A percentile compares a stretch with the other conserved stretches of the same genome.
Evolutionary conservation across 441 rosid genomes (phyloP).

Genomic region (Adansonia madagascariensis): DNA sequence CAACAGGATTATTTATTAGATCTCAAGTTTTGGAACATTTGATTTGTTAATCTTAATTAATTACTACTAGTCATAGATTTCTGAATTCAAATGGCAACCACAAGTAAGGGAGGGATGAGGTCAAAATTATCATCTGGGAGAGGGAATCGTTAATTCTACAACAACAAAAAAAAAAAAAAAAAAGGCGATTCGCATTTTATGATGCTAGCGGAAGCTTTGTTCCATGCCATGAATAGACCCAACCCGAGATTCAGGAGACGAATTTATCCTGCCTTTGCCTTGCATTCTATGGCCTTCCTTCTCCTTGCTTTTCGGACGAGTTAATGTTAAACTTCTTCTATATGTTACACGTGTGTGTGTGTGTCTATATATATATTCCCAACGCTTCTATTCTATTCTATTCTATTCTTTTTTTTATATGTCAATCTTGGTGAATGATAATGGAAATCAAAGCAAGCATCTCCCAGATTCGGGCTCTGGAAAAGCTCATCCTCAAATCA

Average conservation of each 20-base stretch:
- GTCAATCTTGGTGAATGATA: neutral
- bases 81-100: neutral
- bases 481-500: neutral
- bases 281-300: neutral
- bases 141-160: neutral
- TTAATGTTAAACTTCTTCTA: neutral
- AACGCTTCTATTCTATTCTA: neutral
- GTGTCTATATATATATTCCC: neutral
- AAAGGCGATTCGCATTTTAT: neutral
- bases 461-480: neutral
- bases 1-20: neutral
- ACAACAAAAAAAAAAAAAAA: neutral
- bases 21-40: neutral
- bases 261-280: neutral
- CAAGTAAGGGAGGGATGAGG: neutral
- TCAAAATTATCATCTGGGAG: neutral
- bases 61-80: neutral
- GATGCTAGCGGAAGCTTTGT: neutral
- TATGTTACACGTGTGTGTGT: too few species aligned
- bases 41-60: neutral
- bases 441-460: neutral
- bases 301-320: neutral
- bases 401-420: neutral
- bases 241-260: neutral
- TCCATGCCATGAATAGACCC: constrained; percentile 14